Evolutionary conservation across 2,329 filamentous ascomycete genomes (phyloP), one percentile per base, ranked within the genome.

Genomic region (Alternaria atra): DNA sequence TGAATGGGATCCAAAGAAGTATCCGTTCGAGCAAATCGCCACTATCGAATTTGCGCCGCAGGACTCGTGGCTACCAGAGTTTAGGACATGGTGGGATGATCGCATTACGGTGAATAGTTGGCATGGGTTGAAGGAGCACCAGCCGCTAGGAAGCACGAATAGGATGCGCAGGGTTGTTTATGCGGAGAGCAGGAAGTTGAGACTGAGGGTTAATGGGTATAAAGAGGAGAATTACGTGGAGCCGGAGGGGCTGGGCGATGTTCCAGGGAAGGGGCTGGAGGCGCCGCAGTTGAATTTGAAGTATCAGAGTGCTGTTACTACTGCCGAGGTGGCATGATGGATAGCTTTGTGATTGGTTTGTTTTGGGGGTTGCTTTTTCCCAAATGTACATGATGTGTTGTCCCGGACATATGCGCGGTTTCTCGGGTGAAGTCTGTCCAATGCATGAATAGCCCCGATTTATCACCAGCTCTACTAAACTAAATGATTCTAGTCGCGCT

Each of bases 21-120:
- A 82, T 55, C 82, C 82, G 2, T 84, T 78, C 72, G 80, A 84
- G 63, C 82, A 80, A 2, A 77, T 84, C 6, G 83, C 80, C 1
- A 76, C 74, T 6, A 60, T 81, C 9, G 79, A 80, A 43, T 81
- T 81, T 52, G 74, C 78, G 46, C 76, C 76, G 8, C 79, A 81
- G 65, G 79, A 80, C 51, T 70, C 65, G 12, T 80, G 77, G 77
- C 53, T 80, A n/a, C 78, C 78, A 2, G 77, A 77, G 61, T 80
- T 80, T 64, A 63, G 78, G 34, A 73, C 75, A 1, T 80, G 76
- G 77, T 80, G 78, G 78, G 78, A 80, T 46, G 77, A 80, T 50
- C 62, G 76, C 3, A 80, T 80, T 30, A 80, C 77, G 4, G 72
- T 74, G 60, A 80, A 81, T 58, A 72, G 70, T 27, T 81, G 78